Conservation (phyloP, 768 basidiomycete genomes). For the Suillus cothurnatus region DNA sequence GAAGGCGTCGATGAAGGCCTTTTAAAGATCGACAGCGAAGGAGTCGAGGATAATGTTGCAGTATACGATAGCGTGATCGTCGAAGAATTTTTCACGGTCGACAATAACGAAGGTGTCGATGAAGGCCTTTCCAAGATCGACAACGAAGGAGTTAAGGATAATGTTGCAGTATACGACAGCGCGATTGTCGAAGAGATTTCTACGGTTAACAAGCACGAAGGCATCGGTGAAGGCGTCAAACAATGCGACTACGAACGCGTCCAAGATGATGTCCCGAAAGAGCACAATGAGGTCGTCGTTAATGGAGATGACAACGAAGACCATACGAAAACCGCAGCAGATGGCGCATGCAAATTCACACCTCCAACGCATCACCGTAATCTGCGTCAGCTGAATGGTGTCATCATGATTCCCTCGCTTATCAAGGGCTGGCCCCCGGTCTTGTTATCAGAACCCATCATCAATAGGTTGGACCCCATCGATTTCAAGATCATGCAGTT, state of each 20-base stretch:
- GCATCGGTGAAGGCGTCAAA: background rate
- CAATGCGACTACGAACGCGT: background rate
- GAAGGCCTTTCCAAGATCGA: no score
- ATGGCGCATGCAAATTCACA: background rate
- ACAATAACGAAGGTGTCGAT: background rate
- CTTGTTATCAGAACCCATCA: background rate
- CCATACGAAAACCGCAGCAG: background rate
- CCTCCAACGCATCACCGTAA: background rate
- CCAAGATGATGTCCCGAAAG: background rate
- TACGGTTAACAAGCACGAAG: background rate
- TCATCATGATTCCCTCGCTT: background rate
- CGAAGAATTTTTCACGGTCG: background rate
- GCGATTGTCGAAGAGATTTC: background rate
- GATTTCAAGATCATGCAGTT: slow-evolving; percentile 1
- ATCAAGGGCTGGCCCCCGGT: slow-evolving; percentile 2
- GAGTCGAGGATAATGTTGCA: no score
- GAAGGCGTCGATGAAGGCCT: background rate
- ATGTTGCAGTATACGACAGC: background rate
- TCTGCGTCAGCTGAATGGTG: background rate
- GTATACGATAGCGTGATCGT: background rate
- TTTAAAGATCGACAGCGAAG: no score
- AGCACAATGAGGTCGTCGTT: background rate
- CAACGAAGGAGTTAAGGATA: background rate
- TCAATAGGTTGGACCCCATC: background rate
- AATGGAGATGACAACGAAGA: background rate